Percentiles rank a stretch among this genome's conserved stretches.
These are phyloP conservation scores for Penicillium freii DNA, from an alignment of 2,329 filamentous ascomycete species.

Conservation along the genomic window DNA sequence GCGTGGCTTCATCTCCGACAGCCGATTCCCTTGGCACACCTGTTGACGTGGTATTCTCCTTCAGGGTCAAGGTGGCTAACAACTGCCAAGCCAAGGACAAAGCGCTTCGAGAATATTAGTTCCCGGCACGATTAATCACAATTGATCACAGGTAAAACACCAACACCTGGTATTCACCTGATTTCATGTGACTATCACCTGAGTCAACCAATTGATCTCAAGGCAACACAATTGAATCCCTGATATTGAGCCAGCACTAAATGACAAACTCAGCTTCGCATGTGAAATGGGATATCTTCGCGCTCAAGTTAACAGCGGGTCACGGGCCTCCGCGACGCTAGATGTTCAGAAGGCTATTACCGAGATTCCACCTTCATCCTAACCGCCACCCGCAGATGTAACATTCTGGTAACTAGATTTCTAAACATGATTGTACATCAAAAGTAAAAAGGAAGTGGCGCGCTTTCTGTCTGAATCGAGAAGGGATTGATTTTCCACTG, in stretches of 20 bases:
- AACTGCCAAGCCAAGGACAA: background rate
- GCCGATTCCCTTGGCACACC: background rate
- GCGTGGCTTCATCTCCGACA: background rate
- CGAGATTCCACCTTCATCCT: background rate
- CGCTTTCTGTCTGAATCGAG: conserved; percentile 5
- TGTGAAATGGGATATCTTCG: background rate
- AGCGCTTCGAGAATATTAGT: conserved; percentile 1
- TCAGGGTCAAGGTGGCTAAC: background rate
- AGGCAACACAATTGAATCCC: background rate
- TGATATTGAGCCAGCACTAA: background rate
- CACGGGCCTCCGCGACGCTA: background rate
- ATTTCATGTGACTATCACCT: background rate
- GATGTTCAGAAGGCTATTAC: background rate
- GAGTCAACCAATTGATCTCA: background rate
- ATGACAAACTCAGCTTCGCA: background rate
- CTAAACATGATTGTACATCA: no score
- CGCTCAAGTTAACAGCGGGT: background rate
- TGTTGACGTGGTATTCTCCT: background rate
- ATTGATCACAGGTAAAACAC: background rate
- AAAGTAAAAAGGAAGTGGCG: conserved; percentile 2
- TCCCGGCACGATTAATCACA: background rate
- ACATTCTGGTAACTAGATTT: background rate
- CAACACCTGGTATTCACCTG: background rate
- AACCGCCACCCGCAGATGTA: background rate
- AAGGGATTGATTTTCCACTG: conserved; percentile 1